These are phyloP conservation scores for Geosmithia putterillii DNA, from an alignment of 2,329 filamentous ascomycete genomes.

Conservation along the genomic window DNA sequence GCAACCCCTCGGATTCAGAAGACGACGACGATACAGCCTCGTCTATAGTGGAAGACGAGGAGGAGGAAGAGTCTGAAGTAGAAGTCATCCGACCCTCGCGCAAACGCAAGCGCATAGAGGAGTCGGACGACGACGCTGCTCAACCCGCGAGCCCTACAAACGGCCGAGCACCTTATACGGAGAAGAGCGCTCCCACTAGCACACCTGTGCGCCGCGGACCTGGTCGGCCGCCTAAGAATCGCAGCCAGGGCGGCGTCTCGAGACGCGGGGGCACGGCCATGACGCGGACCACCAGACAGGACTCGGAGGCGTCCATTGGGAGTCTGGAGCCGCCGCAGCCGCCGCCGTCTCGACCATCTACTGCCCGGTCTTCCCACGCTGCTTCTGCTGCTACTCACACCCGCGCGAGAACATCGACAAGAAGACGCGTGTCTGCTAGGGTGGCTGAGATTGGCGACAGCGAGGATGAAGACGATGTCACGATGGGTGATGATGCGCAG, in stretches of 20 bases:
- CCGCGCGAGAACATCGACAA: not conserved
- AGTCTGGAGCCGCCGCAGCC: not conserved
- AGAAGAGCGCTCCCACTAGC: too few relatives aligned
- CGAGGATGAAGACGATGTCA: conserved; percentile 3
- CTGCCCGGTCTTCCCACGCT: too few relatives aligned
- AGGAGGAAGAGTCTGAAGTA: not conserved
- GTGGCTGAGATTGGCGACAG: conserved; percentile 15
- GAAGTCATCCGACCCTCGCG: not conserved
- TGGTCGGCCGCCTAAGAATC: too few relatives aligned
- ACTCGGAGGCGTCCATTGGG: not conserved
- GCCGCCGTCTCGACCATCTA: not conserved
- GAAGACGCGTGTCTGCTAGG: not conserved
- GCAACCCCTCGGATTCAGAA: not conserved
- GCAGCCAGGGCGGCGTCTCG: not conserved
- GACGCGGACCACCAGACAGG: not conserved
- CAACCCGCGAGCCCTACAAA: too few relatives aligned
- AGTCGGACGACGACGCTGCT: not conserved
- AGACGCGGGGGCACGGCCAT: not conserved
- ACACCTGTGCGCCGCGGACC: too few relatives aligned
- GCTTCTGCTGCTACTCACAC: too few relatives aligned
- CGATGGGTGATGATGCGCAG: not conserved
- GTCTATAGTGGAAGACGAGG: not conserved
- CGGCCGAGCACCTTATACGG: too few relatives aligned
- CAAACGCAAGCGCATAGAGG: conserved; percentile 1
- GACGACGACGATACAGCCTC: not conserved